Evolutionary conservation across 495 filamentous ascomycete species (phyloP), one percentile per base, ranked within the genome.

Genomic region (Neurospora sp.): DNA sequence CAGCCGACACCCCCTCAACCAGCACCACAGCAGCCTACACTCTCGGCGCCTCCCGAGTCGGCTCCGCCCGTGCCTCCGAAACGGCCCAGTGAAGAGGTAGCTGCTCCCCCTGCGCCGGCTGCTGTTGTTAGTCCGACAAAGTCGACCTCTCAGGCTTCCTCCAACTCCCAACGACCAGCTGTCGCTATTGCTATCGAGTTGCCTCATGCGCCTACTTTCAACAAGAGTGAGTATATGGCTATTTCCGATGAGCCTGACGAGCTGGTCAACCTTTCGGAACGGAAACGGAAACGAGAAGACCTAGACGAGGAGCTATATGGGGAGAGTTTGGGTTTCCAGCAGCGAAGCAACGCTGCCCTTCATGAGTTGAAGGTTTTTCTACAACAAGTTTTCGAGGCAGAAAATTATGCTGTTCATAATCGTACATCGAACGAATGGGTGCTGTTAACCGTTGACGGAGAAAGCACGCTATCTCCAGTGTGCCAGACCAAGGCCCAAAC

Each of bases 321-420:
- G 14, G 80, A 81, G 3, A 85, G 86, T 68, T 77, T 89, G 65
- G 93, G 94, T 77, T 90, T 96, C 77, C 90, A 92, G 71, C 92
- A 94, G 73, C 90, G 94, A 77, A 90, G 93, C 4, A 91, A 96
- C 75, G 85, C 88, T 4, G 89, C 89, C 68, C 83, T 93, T 68
- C 81, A 89, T 61, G 89, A 89, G 42, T 80, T 97, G 16, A 88
- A 89, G 69, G 85, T 89, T 22, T 85, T 92, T 44, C 80, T 97
- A 3, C 85, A 90, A 70, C 87, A 92, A 31, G 87, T 95, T 27
- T 95, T 96, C 77, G 88, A 92, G 73, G 90, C 92, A 1, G 93
- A 97, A 77, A 90, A 94, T 75, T 85, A 89, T 44, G 76, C 74
- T 81, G 86, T 72, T 82, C 42, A 88, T 86, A 72, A 83, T 74